phyloP scores from a whole-genome alignment of 1,284 basidiomycete species.

The Apiotrichum akiyoshidainum region DNA sequence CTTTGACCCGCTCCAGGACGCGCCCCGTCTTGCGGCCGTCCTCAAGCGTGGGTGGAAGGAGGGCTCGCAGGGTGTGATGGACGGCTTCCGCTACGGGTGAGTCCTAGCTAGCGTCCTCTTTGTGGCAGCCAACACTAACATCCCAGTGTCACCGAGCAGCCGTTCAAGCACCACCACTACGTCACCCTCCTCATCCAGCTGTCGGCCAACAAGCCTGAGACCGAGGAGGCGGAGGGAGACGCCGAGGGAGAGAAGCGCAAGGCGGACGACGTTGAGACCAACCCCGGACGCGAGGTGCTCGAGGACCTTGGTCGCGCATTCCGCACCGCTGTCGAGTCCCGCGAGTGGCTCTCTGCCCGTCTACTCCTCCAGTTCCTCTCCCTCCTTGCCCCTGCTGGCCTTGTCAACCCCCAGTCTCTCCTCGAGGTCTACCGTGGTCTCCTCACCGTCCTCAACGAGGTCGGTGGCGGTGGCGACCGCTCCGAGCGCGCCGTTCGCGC shows the following conservation, averaged over 20 bases:
- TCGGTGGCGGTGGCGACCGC: conserved; percentile 79
- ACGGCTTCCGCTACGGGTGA: conserved; percentile 71
- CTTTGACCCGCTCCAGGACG: conserved; percentile 58
- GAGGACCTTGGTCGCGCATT: conserved; percentile 86
- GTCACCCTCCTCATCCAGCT: conserved; percentile 73
- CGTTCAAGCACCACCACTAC: conserved; percentile 85
- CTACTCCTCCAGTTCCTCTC: conserved; percentile 89
- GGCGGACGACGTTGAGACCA: conserved; percentile 38
- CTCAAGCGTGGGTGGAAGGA: conserved; percentile 64
- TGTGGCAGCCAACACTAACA: neutral
- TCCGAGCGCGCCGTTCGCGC: conserved; percentile 80
- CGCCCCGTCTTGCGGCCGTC: conserved; percentile 65
- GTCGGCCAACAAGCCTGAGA: conserved; percentile 52
- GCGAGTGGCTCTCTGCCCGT: conserved; percentile 82
- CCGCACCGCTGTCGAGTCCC: conserved; percentile 75
- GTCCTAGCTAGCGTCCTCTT: conserved; percentile 2
- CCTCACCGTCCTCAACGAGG: conserved; percentile 79
- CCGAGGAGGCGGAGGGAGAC: conserved; percentile 45
- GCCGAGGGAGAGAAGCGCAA: conserved; percentile 37
- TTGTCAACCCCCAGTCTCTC: conserved; percentile 73
- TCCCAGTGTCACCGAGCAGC: conserved; percentile 76
- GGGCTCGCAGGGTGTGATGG: conserved; percentile 58
- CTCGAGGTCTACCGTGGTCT: conserved; percentile 74
- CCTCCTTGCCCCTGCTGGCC: conserved; percentile 69
- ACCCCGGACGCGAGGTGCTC: conserved; percentile 69